Conservation (phyloP, 129 eudicot species). For the Heracleum sosnowskyi region DNA sequence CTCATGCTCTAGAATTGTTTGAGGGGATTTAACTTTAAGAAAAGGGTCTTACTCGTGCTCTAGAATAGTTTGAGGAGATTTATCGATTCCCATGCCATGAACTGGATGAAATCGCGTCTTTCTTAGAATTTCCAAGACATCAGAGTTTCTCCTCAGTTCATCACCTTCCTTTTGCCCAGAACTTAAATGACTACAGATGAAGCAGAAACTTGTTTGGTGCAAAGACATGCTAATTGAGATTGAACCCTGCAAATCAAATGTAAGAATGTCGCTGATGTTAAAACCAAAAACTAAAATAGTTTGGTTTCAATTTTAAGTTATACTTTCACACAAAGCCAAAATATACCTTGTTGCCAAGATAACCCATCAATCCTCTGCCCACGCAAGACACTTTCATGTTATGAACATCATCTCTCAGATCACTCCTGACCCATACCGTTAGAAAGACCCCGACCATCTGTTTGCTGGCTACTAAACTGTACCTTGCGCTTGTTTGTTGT, state of each 20-base stretch:
- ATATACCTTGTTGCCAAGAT: conserved; percentile 94
- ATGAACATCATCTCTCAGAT: conserved; percentile 62
- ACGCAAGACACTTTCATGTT: conserved; percentile 89
- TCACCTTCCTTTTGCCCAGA: conserved; percentile 93
- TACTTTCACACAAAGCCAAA: background rate
- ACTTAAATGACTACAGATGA: conserved; percentile 82
- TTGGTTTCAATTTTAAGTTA: background rate
- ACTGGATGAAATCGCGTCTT: conserved; percentile 84
- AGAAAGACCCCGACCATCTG: conserved; percentile 95
- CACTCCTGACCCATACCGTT: conserved; percentile 79
- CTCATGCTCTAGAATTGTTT: conserved; percentile 89
- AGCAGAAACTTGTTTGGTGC: conserved; percentile 95
- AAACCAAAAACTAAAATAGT: background rate
- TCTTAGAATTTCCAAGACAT: conserved; percentile 75
- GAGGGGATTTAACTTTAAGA: conserved; percentile 40
- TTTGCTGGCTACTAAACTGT: conserved; percentile 88
- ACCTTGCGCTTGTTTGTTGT: conserved; percentile 41
- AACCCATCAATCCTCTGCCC: conserved; percentile 99
- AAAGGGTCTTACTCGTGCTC: conserved; percentile 69
- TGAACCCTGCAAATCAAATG: conserved; percentile 50
- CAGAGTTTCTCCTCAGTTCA: conserved; percentile 76
- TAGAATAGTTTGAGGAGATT: conserved; percentile 73
- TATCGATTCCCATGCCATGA: conserved; percentile 42
- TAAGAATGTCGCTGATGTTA: conserved; percentile 2
- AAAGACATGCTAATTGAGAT: conserved; percentile 84